Evolutionary conservation across 441 rosid species (phyloP).

Genomic region (Croton laevigatus): DNA sequence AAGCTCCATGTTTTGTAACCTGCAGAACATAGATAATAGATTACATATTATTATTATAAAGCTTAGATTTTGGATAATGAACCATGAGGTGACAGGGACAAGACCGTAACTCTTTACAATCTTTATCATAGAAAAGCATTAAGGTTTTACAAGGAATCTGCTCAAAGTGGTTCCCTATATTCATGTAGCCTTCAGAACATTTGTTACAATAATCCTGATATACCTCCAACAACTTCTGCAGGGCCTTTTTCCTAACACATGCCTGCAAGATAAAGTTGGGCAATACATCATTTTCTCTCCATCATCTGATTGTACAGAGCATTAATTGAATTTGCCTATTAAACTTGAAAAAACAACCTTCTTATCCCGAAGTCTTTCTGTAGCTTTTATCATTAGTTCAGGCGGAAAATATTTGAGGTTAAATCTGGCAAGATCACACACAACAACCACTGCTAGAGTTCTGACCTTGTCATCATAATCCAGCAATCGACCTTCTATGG

Average conservation of each 20-base stretch:
- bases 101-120: slow-evolving; percentile 80
- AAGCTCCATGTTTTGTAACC: slow-evolving; percentile 81
- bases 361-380: slow-evolving; percentile 94
- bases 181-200: slow-evolving; percentile 68
- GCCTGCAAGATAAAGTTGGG: slow-evolving; percentile 36
- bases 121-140: slow-evolving; percentile 80
- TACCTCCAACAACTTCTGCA: slow-evolving; percentile 72
- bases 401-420: slow-evolving; percentile 51
- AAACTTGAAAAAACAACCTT: slow-evolving; percentile 47
- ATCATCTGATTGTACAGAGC: background rate
- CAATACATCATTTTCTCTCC: background rate
- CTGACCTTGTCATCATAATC: slow-evolving; percentile 91
- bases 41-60: slow-evolving; percentile 7
- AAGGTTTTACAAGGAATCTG: slow-evolving; percentile 80
- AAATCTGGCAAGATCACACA: slow-evolving; percentile 74
- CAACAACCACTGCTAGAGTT: slow-evolving; percentile 64
- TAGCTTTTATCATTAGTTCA: slow-evolving; percentile 55
- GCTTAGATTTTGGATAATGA: background rate
- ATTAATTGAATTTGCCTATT: background rate
- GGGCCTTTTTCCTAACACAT: slow-evolving; percentile 80
- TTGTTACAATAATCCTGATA: slow-evolving; percentile 77
- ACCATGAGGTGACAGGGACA: slow-evolving; percentile 25
- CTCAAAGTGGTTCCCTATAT: slow-evolving; percentile 59
- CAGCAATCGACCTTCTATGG: slow-evolving; percentile 70
- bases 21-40: slow-evolving; percentile 32